Conservation (phyloP, 2,329 filamentous ascomycete species). For the Arthrinium phaeospermum region DNA sequence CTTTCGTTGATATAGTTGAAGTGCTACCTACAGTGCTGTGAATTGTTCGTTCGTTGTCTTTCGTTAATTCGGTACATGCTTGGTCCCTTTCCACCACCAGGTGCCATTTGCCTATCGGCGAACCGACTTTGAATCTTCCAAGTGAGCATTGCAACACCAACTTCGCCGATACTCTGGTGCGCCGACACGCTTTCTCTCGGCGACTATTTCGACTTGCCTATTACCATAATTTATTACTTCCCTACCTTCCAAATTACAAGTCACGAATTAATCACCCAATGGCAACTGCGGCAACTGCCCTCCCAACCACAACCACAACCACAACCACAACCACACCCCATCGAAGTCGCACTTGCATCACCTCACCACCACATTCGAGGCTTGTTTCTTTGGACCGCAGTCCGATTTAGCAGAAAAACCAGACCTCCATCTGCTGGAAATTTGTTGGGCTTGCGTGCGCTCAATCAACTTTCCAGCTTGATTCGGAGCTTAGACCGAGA, state of each 20-base stretch:
- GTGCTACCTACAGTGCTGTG: neutral
- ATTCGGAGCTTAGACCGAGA: neutral
- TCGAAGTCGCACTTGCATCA: neutral
- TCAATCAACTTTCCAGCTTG: neutral
- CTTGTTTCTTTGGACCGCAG: neutral
- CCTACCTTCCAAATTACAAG: neutral
- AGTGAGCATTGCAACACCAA: neutral
- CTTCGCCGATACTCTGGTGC: neutral
- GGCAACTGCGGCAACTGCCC: slow-evolving; percentile 6
- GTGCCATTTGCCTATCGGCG: neutral
- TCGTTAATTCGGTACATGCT: neutral
- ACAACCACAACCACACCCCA: neutral
- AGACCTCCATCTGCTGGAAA: neutral
- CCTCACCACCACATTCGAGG: neutral
- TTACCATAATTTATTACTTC: neutral
- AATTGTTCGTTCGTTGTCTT: neutral
- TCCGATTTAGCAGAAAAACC: neutral
- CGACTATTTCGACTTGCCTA: neutral
- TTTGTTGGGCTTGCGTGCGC: neutral
- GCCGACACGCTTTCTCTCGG: neutral
- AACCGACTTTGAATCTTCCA: neutral
- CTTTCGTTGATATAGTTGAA: neutral
- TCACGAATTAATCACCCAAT: neutral
- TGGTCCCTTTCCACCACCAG: neutral
- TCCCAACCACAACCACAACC: neutral